Percentiles rank a stretch among this genome's conserved stretches.
Evolutionary conservation across 139 green algal genomes (phyloP).

Genomic region (Microglena sp.): DNA sequence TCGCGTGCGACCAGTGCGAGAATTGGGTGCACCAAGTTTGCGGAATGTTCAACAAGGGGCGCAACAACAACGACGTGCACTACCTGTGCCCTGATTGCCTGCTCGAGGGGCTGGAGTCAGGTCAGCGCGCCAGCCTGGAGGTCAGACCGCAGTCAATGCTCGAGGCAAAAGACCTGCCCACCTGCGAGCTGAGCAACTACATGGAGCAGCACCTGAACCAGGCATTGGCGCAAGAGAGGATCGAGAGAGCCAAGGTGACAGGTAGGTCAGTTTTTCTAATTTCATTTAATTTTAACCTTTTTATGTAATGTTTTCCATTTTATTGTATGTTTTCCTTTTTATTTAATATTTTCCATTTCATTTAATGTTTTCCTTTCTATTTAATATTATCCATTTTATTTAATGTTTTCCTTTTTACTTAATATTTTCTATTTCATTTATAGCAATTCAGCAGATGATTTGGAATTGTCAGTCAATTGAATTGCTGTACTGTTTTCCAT

Average conservation of each 20-base stretch:
- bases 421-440: too few species aligned
- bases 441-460: too few species aligned
- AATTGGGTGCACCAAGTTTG: conserved; percentile 95
- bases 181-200: conserved; percentile 63
- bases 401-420: too few species aligned
- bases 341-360: too few species aligned
- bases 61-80: conserved; percentile 75
- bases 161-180: conserved; percentile 74
- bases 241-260: neutral
- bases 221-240: conserved; percentile 36
- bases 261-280: neutral
- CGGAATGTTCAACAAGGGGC: conserved; percentile 92
- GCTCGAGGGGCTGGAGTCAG: conserved; percentile 33
- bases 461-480: too few species aligned
- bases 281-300: too few species aligned
- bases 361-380: too few species aligned
- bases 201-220: conserved; percentile 42
- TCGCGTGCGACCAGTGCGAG: conserved; percentile 92
- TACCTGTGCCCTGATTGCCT: conserved; percentile 93
- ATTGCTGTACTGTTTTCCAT: too few species aligned
- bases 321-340: too few species aligned
- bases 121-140: conserved; percentile 33
- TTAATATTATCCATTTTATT: too few species aligned
- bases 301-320: too few species aligned
- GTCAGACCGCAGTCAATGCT: conserved; percentile 82